Conservation (phyloP, 208 protist genomes). For the Naegleria lovaniensis region DNA sequence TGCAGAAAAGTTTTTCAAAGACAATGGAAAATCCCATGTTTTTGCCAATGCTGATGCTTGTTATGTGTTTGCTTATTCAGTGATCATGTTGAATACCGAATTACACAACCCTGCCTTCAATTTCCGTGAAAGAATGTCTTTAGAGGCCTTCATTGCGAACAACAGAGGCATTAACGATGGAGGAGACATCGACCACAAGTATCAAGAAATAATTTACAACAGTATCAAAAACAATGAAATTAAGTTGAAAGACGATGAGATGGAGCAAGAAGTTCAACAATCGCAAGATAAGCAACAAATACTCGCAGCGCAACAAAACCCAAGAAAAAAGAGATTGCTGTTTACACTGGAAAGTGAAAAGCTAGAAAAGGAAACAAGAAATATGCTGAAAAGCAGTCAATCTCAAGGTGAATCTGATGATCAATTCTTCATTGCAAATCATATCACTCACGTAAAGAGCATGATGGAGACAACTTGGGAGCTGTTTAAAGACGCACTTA, state of each 20-base stretch:
- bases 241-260: constrained; percentile 61
- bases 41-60: constrained; percentile 64
- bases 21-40: constrained; percentile 9
- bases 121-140: constrained; percentile 77
- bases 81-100: constrained; percentile 86
- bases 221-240: constrained; percentile 79
- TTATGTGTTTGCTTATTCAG: constrained; percentile 75
- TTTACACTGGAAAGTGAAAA: constrained; percentile 12
- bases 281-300: background rate
- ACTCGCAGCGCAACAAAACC: background rate
- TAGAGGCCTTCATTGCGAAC: constrained; percentile 82
- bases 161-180: constrained; percentile 91
- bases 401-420: background rate
- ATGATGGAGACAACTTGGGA: constrained; percentile 60
- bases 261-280: background rate
- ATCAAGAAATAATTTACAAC: constrained; percentile 78
- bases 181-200: constrained; percentile 50
- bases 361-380: constrained; percentile 1
- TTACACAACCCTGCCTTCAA: constrained; percentile 53
- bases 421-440: constrained; percentile 44
- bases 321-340: background rate
- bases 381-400: background rate
- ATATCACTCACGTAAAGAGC: constrained; percentile 51
- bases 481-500: constrained; percentile 46
- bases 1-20: constrained; percentile 58